Evolutionary conservation across 805 yeast species (phyloP), one percentile per base, ranked within the genome.

Genomic region (Ogataea trehalophila): DNA sequence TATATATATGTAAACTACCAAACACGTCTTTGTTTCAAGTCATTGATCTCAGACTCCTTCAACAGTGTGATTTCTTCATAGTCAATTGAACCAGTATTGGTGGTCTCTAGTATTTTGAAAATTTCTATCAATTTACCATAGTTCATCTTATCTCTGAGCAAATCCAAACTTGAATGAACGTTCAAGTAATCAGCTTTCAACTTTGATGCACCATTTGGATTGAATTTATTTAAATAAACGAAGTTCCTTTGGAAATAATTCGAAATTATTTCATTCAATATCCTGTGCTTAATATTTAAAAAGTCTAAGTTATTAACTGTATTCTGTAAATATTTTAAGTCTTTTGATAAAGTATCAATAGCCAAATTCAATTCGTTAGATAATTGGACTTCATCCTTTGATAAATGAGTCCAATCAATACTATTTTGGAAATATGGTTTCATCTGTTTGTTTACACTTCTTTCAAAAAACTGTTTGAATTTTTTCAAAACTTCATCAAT

Each of bases 221-320:
- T 59, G 55, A 74, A 75, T 41, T 53, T 58, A 49, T 68, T 68
- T 8, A 70, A 69, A 51, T 65, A 63, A 9, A 73, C 58, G 14
- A 75, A 61, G 43, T 67, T 65, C 29, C 59, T 64, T 58, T 68
- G 70, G 42, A 75, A 59, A 44, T 71, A 70, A 17, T 52, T 51
- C 2, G 69, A 61, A n/a, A 74, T 45, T 3, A 60, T 57, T 5
- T 45, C 41, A 1, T 70, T 57, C 8, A 73, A 47, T 11, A 47
- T 41, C 5, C 56, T 43, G 31, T 26, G 31, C 36, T 60, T 54
- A 35, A 70, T 49, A 5, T 54, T 49, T 22, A 60, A 51, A 44
- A 54, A 62, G 41, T 70, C 73, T 6, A 61, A 51, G 1, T 47
- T 41, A 6, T 71, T 65, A 14, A 68, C 53, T 16, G 71, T 63